phyloP scores from a whole-genome alignment of 345 rosid species.

The Corchorus capsularis region DNA sequence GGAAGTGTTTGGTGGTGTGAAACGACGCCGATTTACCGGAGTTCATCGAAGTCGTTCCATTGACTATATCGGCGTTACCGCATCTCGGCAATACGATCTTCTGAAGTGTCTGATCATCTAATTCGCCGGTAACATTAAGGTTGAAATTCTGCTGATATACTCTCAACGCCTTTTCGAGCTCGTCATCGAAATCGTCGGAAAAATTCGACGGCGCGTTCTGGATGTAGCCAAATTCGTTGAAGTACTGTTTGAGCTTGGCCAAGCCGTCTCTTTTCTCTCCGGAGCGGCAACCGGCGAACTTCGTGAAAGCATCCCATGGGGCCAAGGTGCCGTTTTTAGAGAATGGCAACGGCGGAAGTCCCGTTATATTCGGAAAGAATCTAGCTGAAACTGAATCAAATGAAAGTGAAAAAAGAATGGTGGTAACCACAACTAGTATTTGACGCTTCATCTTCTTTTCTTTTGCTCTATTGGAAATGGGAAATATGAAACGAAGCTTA shows the following conservation, averaged over 20 bases:
- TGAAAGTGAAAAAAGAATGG: conserved; percentile 27
- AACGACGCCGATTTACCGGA: conserved; percentile 44
- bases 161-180: conserved; percentile 58
- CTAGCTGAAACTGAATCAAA: conserved; percentile 26
- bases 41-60: conserved; percentile 79
- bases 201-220: conserved; percentile 37
- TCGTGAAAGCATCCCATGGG: conserved; percentile 65
- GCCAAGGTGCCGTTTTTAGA: conserved; percentile 21
- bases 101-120: conserved; percentile 58
- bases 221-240: conserved; percentile 77
- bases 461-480: not conserved
- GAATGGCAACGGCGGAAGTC: conserved; percentile 39
- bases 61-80: conserved; percentile 85
- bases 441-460: conserved; percentile 24
- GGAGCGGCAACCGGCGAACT: conserved; percentile 60
- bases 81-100: conserved; percentile 76
- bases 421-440: not conserved
- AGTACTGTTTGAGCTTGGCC: conserved; percentile 70
- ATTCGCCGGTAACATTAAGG: conserved; percentile 70
- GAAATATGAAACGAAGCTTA: not conserved
- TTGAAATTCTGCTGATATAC: conserved; percentile 77
- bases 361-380: conserved; percentile 45
- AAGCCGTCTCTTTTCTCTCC: conserved; percentile 67
- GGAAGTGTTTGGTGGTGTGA: conserved; percentile 36
- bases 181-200: conserved; percentile 71